These are phyloP conservation scores for Adansonia gregorii DNA, from an alignment of 441 rosid genomes.

Conservation along the genomic window DNA sequence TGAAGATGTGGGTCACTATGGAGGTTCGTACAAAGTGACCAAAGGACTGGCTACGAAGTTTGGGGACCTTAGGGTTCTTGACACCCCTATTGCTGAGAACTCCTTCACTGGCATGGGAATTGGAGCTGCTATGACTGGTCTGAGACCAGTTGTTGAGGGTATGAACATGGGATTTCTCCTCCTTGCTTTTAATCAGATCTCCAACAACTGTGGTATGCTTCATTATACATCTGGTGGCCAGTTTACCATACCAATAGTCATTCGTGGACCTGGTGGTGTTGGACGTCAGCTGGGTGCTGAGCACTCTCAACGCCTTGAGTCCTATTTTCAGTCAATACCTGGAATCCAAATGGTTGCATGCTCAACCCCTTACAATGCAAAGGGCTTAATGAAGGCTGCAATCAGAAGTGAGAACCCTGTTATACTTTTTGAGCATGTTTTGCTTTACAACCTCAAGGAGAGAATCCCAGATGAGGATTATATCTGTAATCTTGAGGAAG, in stretches of 20 bases:
- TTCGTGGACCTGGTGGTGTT: slow-evolving; percentile 98
- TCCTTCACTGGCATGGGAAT: slow-evolving; percentile 98
- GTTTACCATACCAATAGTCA: slow-evolving; percentile 83
- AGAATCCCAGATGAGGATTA: slow-evolving; percentile 86
- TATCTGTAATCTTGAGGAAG: slow-evolving; percentile 81
- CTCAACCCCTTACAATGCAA: slow-evolving; percentile 94
- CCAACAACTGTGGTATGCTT: slow-evolving; percentile 99
- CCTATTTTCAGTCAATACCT: slow-evolving; percentile 95
- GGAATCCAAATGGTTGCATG: slow-evolving; percentile 99
- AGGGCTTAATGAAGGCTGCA: slow-evolving; percentile 98
- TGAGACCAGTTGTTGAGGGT: slow-evolving; percentile 89
- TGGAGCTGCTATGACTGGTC: slow-evolving; percentile 96
- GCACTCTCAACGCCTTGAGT: slow-evolving; percentile 93
- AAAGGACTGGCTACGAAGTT: slow-evolving; percentile 72
- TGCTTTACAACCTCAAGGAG: slow-evolving; percentile 93
- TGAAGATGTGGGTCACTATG: slow-evolving; percentile 97
- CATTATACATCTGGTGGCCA: slow-evolving; percentile 99
- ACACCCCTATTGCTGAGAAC: slow-evolving; percentile 96
- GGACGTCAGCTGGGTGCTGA: slow-evolving; percentile 98
- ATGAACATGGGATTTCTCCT: slow-evolving; percentile 99
- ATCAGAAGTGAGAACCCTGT: slow-evolving; percentile 93
- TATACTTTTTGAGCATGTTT: slow-evolving; percentile 85
- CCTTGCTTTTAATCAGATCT: slow-evolving; percentile 96
- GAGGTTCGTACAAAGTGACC: slow-evolving; percentile 98
- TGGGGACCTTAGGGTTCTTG: slow-evolving; percentile 97